Percentiles rank a stretch among this genome's conserved stretches.
Conservation (phyloP, 1,139 yeast species). For the Kodamaea fungicola region DNA sequence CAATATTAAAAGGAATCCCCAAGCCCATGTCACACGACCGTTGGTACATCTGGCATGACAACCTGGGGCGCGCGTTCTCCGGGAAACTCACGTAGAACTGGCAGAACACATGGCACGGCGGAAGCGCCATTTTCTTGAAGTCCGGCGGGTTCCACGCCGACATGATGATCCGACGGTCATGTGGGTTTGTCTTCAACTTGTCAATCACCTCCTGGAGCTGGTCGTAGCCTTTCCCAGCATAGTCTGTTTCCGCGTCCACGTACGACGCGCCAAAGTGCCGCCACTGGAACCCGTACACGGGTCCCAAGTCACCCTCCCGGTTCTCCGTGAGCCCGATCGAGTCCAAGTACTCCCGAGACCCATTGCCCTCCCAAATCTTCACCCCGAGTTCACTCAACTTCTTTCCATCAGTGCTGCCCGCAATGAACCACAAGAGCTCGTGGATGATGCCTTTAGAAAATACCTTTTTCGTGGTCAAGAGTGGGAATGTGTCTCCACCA, state of each 20-base stretch:
- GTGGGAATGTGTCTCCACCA: slow-evolving; percentile 70
- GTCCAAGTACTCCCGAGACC: slow-evolving; percentile 90
- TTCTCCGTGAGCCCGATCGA: slow-evolving; percentile 74
- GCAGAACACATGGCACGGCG: slow-evolving; percentile 96
- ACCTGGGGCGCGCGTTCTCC: slow-evolving; percentile 51
- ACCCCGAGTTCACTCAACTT: slow-evolving; percentile 77
- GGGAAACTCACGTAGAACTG: slow-evolving; percentile 92
- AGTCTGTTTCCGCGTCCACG: slow-evolving; percentile 80
- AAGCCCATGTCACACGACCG: slow-evolving; percentile 99
- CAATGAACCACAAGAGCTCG: slow-evolving; percentile 89
- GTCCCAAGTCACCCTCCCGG: slow-evolving; percentile 93
- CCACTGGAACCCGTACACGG: slow-evolving; percentile 99
- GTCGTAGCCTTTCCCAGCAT: slow-evolving; percentile 83
- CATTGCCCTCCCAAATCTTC: slow-evolving; percentile 98
- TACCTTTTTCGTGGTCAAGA: slow-evolving; percentile 88
- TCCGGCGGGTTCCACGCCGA: slow-evolving; percentile 99
- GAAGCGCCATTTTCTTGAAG: slow-evolving; percentile 88
- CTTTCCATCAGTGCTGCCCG: slow-evolving; percentile 87
- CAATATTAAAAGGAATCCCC: slow-evolving; percentile 97
- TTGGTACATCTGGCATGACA: slow-evolving; percentile 88
- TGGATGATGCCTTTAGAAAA: slow-evolving; percentile 85
- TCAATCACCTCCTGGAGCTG: slow-evolving; percentile 79
- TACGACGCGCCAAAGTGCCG: slow-evolving; percentile 97
- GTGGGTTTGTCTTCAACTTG: slow-evolving; percentile 81
- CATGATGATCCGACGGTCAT: slow-evolving; percentile 88